Percentiles rank a stretch among this genome's conserved stretches.
These are phyloP conservation scores for Claviceps digitariae DNA, from an alignment of 2,329 filamentous ascomycete species.

Conservation along the genomic window DNA sequence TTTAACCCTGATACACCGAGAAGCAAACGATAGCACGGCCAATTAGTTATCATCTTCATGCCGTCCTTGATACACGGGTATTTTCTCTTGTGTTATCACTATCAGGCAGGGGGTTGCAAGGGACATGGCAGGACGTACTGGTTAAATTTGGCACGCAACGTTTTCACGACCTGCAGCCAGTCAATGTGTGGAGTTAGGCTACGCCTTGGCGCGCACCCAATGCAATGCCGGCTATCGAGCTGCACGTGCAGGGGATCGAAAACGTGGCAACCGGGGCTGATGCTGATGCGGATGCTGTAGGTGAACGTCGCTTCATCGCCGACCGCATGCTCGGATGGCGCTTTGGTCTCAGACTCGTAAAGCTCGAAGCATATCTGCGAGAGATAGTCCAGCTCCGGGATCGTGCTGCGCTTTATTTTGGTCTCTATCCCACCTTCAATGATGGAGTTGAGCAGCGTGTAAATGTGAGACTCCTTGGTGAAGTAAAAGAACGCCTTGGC, in stretches of 20 bases:
- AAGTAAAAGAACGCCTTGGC: conserved; percentile 98
- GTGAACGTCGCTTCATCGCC: conserved; percentile 61
- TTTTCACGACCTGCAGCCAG: conserved; percentile 97
- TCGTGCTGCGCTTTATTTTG: conserved; percentile 89
- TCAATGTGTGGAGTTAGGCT: conserved; percentile 84
- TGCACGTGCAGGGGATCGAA: conserved; percentile 94
- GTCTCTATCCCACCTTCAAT: conserved; percentile 93
- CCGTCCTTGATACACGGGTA: neutral
- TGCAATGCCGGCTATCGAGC: conserved; percentile 90
- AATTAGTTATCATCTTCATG: neutral
- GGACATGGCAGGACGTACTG: conserved; percentile 43
- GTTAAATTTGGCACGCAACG: conserved; percentile 84
- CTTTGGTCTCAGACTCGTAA: conserved; percentile 80
- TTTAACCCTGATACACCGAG: conserved; percentile 36
- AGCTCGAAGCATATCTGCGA: conserved; percentile 97
- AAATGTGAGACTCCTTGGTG: conserved; percentile 97
- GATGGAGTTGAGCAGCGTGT: conserved; percentile 95
- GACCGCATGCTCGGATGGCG: conserved; percentile 22
- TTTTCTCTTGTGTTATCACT: too few relatives aligned
- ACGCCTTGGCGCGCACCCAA: conserved; percentile 80
- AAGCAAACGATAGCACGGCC: neutral
- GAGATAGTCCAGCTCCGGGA: conserved; percentile 93
- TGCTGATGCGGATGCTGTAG: conserved; percentile 92
- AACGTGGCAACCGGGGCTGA: conserved; percentile 90
- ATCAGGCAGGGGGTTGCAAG: conserved; percentile 2